Percentiles rank a stretch among this genome's conserved stretches.
These are phyloP conservation scores for Neurospora sp. DNA, from an alignment of 495 filamentous ascomycete species.

Conservation along the genomic window DNA sequence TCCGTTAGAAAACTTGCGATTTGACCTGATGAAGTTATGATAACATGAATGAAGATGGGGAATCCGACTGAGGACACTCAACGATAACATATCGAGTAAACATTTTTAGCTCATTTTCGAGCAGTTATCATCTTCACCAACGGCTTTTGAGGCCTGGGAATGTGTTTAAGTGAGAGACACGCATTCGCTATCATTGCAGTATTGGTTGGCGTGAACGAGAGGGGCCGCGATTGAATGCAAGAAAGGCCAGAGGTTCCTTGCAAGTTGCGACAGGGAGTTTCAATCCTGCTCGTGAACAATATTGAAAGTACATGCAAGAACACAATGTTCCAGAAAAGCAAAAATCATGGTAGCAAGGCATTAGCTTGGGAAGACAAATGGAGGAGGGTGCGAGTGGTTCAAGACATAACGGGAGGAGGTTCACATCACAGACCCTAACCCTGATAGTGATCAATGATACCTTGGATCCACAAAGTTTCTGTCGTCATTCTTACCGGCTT, in stretches of 20 bases:
- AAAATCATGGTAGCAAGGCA: not conserved
- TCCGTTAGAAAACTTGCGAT: not conserved
- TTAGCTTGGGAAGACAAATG: not conserved
- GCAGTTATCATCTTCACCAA: not conserved
- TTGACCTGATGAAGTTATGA: not conserved
- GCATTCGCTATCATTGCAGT: not conserved
- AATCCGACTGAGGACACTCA: conserved; percentile 2
- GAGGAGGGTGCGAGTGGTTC: not conserved
- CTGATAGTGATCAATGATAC: not conserved
- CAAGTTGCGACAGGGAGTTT: not conserved
- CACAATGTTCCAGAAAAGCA: not conserved
- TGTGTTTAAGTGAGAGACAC: not conserved
- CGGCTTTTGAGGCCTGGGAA: not conserved
- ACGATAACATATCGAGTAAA: not conserved
- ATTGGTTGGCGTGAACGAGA: not conserved
- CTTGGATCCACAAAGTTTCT: not conserved
- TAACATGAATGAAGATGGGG: not conserved
- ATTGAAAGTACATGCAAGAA: not conserved
- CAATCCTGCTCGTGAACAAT: not conserved
- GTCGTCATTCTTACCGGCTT: not conserved
- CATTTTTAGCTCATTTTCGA: not conserved
- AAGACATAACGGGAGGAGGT: not conserved
- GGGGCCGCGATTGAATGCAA: not conserved
- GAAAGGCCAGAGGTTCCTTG: not conserved
- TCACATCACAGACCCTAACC: not conserved